phyloP scores from a whole-genome alignment of 2,329 filamentous ascomycete genomes.

The Didymella pomorum region DNA sequence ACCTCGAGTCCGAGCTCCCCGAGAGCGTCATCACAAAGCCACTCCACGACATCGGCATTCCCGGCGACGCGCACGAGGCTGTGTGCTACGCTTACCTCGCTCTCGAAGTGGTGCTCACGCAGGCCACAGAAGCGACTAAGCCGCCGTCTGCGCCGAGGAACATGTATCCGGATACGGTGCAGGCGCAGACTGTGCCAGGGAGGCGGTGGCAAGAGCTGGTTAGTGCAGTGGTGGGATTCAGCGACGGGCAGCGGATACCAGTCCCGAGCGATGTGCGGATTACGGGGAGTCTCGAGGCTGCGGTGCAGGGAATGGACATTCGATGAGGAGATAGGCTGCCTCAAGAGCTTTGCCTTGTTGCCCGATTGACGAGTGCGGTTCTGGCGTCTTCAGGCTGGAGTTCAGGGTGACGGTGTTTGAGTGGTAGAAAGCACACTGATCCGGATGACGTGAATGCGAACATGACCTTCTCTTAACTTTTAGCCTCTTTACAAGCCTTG shows the following conservation, averaged over 20 bases:
- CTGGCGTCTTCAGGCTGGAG: not conserved
- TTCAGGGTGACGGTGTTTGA: not conserved
- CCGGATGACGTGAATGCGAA: not conserved
- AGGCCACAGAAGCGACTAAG: constrained; percentile 4
- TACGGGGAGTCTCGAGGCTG: constrained; percentile 10
- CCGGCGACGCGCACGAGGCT: constrained; percentile 66
- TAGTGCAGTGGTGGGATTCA: constrained; percentile 23
- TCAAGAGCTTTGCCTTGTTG: not conserved
- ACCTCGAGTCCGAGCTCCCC: constrained; percentile 61
- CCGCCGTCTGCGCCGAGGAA: not conserved
- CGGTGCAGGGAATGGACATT: constrained; percentile 2
- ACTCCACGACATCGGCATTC: constrained; percentile 66
- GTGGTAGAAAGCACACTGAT: not conserved
- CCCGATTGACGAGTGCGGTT: not conserved
- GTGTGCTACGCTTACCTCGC: constrained; percentile 68
- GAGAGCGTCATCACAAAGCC: constrained; percentile 59
- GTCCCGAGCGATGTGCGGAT: constrained; percentile 18
- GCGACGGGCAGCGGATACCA: constrained; percentile 19
- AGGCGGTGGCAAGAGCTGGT: constrained; percentile 26
- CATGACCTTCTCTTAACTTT: too few species aligned
- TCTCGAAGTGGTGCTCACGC: constrained; percentile 59
- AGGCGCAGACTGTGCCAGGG: constrained; percentile 24
- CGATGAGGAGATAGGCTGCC: not conserved
- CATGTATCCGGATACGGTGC: constrained; percentile 8
- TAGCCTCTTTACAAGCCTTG: not conserved